A percentile compares a stretch with the other conserved stretches of the same genome.
Evolutionary conservation across 2,329 filamentous ascomycete species (phyloP).

Genomic region (Remersonia thermophila): DNA sequence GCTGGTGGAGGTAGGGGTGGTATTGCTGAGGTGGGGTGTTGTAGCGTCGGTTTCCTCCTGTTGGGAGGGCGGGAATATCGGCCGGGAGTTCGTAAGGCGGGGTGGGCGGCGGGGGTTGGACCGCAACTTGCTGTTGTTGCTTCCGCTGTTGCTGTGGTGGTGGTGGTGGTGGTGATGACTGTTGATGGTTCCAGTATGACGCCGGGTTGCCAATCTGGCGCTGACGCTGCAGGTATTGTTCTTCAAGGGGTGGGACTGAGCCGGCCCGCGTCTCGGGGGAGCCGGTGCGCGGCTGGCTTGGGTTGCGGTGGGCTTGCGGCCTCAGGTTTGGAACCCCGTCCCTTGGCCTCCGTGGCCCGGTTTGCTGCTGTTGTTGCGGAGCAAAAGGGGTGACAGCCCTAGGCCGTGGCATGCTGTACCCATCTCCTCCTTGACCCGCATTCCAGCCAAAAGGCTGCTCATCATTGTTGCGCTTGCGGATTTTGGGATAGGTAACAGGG

Average conservation of each 20-base stretch:
- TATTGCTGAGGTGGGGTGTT: constrained; percentile 5
- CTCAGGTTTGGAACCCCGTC: constrained; percentile 5
- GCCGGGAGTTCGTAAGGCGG: constrained; percentile 4
- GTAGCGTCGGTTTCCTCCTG: constrained; percentile 2
- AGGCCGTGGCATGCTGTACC: constrained; percentile 3
- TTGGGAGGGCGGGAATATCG: background rate
- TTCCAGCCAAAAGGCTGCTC: too few species aligned
- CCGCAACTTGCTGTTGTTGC: too few species aligned
- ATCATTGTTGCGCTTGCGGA: constrained; percentile 5
- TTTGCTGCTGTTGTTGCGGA: background rate
- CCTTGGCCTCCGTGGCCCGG: constrained; percentile 1
- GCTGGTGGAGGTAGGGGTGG: constrained; percentile 1
- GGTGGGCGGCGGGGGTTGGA: background rate
- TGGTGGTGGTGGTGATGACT: background rate
- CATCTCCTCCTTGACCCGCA: too few species aligned
- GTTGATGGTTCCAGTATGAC: constrained; percentile 10
- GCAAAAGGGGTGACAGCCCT: background rate
- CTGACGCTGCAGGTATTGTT: constrained; percentile 9
- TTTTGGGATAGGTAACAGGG: constrained; percentile 15
- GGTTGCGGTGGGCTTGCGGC: constrained; percentile 14
- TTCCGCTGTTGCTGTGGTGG: background rate
- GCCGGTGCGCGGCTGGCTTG: constrained; percentile 15
- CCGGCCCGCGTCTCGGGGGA: constrained; percentile 15
- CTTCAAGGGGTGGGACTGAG: constrained; percentile 8
- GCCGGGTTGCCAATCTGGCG: constrained; percentile 10